Base-by-base conservation (phyloP, 2,329 filamentous ascomycete species). In the Sclerotiophoma versabilis region DNA sequence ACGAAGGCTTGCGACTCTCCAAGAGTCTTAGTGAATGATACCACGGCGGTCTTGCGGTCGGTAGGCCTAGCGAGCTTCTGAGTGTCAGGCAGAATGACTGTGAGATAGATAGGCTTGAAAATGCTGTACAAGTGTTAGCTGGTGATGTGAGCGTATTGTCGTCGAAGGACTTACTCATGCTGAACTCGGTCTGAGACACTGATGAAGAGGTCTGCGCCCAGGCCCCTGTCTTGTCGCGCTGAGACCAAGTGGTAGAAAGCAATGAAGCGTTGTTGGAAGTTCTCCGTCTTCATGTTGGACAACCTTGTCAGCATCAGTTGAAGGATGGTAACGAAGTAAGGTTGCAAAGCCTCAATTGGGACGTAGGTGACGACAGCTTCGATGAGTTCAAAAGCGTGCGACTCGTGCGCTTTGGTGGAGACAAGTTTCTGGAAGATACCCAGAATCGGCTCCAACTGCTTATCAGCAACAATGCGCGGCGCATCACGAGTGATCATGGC, bases 371-470 rank as follows among this genome's bases (percentile, higher is more conserved):
- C 81, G 44, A 96, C 81, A 4, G 88, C 84, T 71, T 99, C 95
- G 54, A 99, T 81, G 39, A 99, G 83, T 70, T 99, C 95, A 69
- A 98, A 96, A 0, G 88, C 91, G 68, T 93, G 88, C 17, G 85
- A 81, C 72, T 99, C 95, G 42, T 93, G 93, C 57, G 89, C 87
- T 77, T 95, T 96, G 62, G 85, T 87, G 3, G 84, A 83, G 34
- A 97, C 81, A 10, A 99, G 84, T 68, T 91, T 93, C 74, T 98
- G 93, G 82, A 98, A 99, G 59, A 99, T 95, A 52, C 92, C 91
- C n/a, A 99, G 83, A 42, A 98, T 87, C 3, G 90, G 87, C 71
- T 96, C 91, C 33, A 97, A 76, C 74, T 97, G 92, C 65, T 93
- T 90, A 68, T 90, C 87, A 20, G 86, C 83, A 15, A 90, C 79